Conservation (phyloP, 2,329 filamentous ascomycete genomes). For the Aspergillus tanneri region DNA sequence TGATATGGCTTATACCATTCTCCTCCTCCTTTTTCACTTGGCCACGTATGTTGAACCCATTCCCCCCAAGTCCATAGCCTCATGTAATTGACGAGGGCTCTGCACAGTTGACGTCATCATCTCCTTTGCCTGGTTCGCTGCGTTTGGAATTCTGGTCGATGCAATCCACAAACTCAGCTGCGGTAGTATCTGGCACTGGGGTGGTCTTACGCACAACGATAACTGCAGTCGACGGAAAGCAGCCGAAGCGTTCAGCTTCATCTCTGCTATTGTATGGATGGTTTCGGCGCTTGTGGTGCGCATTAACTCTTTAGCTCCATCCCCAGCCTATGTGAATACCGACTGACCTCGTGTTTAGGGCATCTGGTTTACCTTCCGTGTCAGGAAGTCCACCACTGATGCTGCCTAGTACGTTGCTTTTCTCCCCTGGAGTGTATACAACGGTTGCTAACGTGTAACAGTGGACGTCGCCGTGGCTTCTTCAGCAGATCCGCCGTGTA, state of each 20-base stretch:
- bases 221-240: conserved; percentile 70
- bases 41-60: conserved; percentile 45
- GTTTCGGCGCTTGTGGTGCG: conserved; percentile 58
- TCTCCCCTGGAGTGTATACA: not conserved
- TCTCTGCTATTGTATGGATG: conserved; percentile 70
- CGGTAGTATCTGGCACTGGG: conserved; percentile 62
- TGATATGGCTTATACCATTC: conserved; percentile 73
- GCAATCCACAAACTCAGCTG: conserved; percentile 54
- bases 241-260: conserved; percentile 68
- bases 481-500: conserved; percentile 14
- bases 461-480: conserved; percentile 12
- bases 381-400: conserved; percentile 10
- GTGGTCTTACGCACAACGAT: conserved; percentile 50
- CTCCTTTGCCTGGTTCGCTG: conserved; percentile 67
- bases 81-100: conserved; percentile 1
- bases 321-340: not conserved
- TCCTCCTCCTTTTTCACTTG: conserved; percentile 66
- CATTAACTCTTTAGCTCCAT: conserved; percentile 6
- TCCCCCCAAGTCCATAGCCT: not conserved
- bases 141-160: conserved; percentile 65
- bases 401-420: not conserved
- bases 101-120: conserved; percentile 62
- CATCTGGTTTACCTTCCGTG: conserved; percentile 39
- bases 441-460: not conserved
- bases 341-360: conserved; percentile 20